A percentile compares a stretch with the other conserved stretches of the same genome.
These are phyloP conservation scores for Teunomyces tritomae DNA, from an alignment of 805 yeast species.

Conservation along the genomic window DNA sequence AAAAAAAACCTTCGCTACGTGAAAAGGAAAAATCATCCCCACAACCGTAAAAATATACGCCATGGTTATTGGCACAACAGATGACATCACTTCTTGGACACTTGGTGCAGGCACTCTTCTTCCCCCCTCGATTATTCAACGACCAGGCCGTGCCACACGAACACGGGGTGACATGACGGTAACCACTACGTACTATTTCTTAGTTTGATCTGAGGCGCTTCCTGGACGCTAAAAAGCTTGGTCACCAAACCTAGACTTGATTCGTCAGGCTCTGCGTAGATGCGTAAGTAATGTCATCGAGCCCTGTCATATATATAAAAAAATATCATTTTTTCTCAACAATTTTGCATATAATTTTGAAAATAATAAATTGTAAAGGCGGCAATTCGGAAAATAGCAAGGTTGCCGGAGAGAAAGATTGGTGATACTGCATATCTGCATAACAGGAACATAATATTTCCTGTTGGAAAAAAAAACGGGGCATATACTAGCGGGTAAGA, in stretches of 20 bases:
- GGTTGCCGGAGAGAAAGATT: background rate
- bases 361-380: background rate
- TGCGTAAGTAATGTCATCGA: background rate
- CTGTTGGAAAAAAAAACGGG: background rate
- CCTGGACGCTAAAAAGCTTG: background rate
- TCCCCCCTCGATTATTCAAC: background rate
- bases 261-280: background rate
- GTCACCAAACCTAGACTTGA: background rate
- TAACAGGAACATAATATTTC: background rate
- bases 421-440: background rate
- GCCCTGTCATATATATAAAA: background rate
- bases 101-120: background rate
- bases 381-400: background rate
- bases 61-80: background rate
- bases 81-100: background rate
- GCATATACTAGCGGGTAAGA: background rate
- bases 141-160: background rate
- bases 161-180: background rate
- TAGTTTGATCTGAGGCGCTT: constrained; percentile 1
- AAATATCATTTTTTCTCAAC: background rate
- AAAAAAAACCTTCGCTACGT: background rate
- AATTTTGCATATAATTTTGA: background rate
- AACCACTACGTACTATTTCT: background rate
- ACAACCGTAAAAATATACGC: background rate
- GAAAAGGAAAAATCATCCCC: background rate